Percentiles rank a stretch among this genome's conserved stretches.
phyloP scores from a whole-genome alignment of 768 basidiomycete species.

The Phlegmacium glaucopus region DNA sequence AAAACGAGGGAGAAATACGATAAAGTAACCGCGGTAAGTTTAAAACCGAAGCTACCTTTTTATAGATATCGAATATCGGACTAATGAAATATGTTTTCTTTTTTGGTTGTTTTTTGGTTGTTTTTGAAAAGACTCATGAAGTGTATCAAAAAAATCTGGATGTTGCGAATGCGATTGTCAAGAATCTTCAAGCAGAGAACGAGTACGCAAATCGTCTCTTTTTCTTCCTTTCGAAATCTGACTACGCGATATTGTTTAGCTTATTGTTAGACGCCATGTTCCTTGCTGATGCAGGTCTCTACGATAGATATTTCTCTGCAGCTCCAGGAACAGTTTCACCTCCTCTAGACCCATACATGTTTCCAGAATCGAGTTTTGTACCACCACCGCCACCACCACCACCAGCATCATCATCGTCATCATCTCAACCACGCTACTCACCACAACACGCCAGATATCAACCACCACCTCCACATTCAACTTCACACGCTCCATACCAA shows the following conservation, averaged over 20 bases:
- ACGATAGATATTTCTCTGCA: slow-evolving; percentile 20
- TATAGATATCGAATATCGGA: not conserved
- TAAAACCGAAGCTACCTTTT: not conserved
- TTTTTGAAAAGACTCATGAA: slow-evolving; percentile 32
- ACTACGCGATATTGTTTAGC: too few relatives aligned
- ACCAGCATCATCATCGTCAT: not conserved
- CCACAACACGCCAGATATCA: not conserved
- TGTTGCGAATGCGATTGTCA: slow-evolving; percentile 34
- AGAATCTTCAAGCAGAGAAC: slow-evolving; percentile 47
- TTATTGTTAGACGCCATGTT: slow-evolving; percentile 37
- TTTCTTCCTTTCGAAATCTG: not conserved
- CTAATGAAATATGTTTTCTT: not conserved
- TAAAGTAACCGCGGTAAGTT: slow-evolving; percentile 37
- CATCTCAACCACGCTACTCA: not conserved
- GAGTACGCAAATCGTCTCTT: slow-evolving; percentile 31
- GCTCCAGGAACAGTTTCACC: slow-evolving; percentile 7
- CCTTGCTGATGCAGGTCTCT: slow-evolving; percentile 20
- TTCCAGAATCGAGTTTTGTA: not conserved
- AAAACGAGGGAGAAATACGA: slow-evolving; percentile 44
- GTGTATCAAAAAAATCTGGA: slow-evolving; percentile 36
- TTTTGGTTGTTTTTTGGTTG: not conserved
- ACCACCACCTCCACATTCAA: too few relatives aligned
- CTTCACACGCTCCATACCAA: too few relatives aligned
- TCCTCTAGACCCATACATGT: slow-evolving; percentile 3
- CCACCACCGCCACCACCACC: not conserved